These are phyloP conservation scores for Plantago elongata DNA, from an alignment of 257 asterid genomes.

Conservation along the genomic window DNA sequence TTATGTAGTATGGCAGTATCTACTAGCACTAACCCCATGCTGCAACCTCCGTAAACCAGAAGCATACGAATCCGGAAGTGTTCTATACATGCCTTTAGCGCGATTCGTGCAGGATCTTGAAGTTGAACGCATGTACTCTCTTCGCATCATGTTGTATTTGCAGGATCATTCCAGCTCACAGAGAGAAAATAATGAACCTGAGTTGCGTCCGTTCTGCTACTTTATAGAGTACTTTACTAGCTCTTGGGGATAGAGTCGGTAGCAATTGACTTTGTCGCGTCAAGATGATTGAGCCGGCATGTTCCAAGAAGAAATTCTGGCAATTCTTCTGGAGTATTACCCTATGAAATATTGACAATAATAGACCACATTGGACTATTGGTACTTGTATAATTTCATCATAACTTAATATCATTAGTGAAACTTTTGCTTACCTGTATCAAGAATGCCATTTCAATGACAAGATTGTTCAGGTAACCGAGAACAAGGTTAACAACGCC, in stretches of 20 bases:
- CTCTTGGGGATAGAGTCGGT: conserved; percentile 34
- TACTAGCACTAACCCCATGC: too few species aligned
- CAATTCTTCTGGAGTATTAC: conserved; percentile 58
- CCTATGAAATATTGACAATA: conserved; percentile 28
- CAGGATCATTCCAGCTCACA: conserved; percentile 16
- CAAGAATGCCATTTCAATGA: conserved; percentile 66
- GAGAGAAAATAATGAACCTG: not conserved
- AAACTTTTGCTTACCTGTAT: conserved; percentile 39
- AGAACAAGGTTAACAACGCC: conserved; percentile 60
- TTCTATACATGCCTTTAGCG: too few species aligned
- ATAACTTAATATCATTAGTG: not conserved
- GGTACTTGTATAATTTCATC: not conserved
- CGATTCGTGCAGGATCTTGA: too few species aligned
- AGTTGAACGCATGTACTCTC: not conserved
- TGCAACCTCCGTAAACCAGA: too few species aligned
- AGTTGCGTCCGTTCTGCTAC: conserved; percentile 10
- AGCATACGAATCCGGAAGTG: too few species aligned
- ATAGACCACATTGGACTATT: too few species aligned
- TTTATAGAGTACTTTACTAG: conserved; percentile 7
- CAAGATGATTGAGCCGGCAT: conserved; percentile 61
- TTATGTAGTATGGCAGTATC: too few species aligned
- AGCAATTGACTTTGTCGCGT: conserved; percentile 43
- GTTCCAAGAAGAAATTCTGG: conserved; percentile 76
- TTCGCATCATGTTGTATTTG: not conserved
- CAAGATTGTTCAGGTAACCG: conserved; percentile 60